Base-by-base conservation (phyloP, 768 basidiomycete genomes). In the Tubosaeta sp. region DNA sequence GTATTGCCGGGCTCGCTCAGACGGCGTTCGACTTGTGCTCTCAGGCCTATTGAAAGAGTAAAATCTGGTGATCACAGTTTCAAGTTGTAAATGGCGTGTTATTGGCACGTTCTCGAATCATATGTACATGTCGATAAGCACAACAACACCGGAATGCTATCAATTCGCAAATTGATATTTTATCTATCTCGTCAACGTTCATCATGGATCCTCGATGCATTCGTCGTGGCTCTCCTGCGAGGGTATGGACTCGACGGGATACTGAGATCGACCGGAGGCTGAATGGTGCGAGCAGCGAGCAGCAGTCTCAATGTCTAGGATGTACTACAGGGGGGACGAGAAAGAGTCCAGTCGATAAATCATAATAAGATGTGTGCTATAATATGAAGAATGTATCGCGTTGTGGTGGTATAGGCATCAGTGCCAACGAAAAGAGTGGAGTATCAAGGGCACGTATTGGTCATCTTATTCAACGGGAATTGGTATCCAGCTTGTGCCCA, bases 401-500 rank as follows among this genome's bases (percentile, higher is more conserved):
- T 51, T 54, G 53, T 44, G 36, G 38, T 58, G 56, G 60, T 61
- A 51, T 53, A 24, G 54, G 51, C 51, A 46, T 49, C 40, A 29
- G 27, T 48, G 18, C 48, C 50, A 30, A 50, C 21, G 38, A 46
- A n/a, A 34, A 46, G 44, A 53, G 45, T 27, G 48, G 34, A 35
- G 19, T 34, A 49, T 60, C 47, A 69, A 50, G 57, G 14, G 52
- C 59, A 61, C 16, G 59, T 54, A 34, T 47, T 58, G 46, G 55
- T 53, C 63, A 65, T 24, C 44, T 35, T 74, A 64, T 93, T 94
- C 35, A 82, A 72, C 16, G 94, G 94, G 70, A 87, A 88, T 0
- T 71, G 71, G 62, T 87, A 81, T 36, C 87, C 88, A 1, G 84
- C 91, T 57, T 80, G 76, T 3, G 72, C 75, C 93, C 94, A 95